Base-by-base conservation (phyloP, 2,329 filamentous ascomycete species). In the Stylonectria norvegica region DNA sequence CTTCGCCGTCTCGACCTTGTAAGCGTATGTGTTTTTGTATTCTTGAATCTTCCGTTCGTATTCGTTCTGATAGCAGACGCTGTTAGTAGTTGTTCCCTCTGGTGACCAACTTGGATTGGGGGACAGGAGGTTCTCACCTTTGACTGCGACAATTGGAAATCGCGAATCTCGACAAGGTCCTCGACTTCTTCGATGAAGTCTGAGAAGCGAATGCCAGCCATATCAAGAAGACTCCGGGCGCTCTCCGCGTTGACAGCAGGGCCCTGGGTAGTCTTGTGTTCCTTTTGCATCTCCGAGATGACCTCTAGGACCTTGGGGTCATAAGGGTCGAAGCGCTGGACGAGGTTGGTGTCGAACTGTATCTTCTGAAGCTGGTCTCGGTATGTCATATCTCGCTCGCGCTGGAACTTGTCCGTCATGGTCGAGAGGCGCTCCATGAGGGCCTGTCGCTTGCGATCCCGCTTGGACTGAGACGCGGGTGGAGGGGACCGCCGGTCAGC, bases 161-260 rank as follows among this genome's bases (percentile, higher is more conserved):
- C 93, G 53, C 88, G 80, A 57, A 88, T 79, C 65, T 97, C 90
- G 51, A 95, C 82, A 6, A 89, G 78, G 63, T 94, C 85, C 60
- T 96, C 94, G 38, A 96, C 79, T 47, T 91, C 82, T 52, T 88
- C 80, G 15, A 93, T 81, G 69, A 94, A 97, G 52, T 88, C 82
- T 43, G 84, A 77, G 63, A 95, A 96, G 59, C 85, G 81, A 56
- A 83, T 87, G 2, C 93, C 93, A 22, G 89, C 89, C 68, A 86
- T 85, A 38, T 84, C 76, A 18, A 87, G 60, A 58, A 86, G 66
- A 57, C 78, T 76, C 66, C 78, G 66, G 18, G 71, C 70, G 40
- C 53, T 61, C 25, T 71, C 69, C 14, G 65, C 62, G 36, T 68
- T 60, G 5, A 64, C 61, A 3, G 62, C 58, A 25, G 58, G 56